Base-by-base conservation (phyloP, 108 stramenopile genomes). In the Cafeteria roenbergensis region DNA sequence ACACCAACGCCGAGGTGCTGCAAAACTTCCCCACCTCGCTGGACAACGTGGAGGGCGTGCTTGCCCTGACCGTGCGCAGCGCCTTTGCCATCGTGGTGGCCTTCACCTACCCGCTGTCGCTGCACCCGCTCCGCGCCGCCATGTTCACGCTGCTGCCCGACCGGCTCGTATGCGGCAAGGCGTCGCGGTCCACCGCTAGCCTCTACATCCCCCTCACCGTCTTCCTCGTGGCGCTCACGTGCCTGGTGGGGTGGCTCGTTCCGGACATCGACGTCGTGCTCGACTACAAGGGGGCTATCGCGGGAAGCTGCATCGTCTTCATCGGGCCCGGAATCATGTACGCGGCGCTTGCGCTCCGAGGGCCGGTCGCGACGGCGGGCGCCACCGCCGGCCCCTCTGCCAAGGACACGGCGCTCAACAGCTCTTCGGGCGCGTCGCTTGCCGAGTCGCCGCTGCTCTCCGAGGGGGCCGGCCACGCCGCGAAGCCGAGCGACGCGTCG, bases 241-340 rank as follows among this genome's bases (percentile, higher is more conserved):
- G 38, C 63, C 3, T 42, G 0, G 37, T 25, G 4, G 63, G 63
- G 12, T 42, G 28, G 37, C 17, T 32, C 9, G n/a, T 63, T 22
- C 8, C 42, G 30, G 37, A 42, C 48, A 63, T 63, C 30, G 63
- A 37, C 27, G 38, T 63, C 30, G 63, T 63, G 14, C 63, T 63
- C 1, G 63, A 63, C 48, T 63, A 63, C 63, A 63, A 63, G 31
- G 63, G 63, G 26, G 63, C 63, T 27, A 51, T 63, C 30, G 8
- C 42, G n/a, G 63, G 63, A 6, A 37, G 63, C 38, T 63, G 63
- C 42, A 63, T 63, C 48, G 48, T 35, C 30, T 63, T 63, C 38
- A n/a, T n/a, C n/a, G n/a, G n/a, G n/a, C n/a, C n/a, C n/a, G n/a
- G n/a, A n/a, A n/a, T n/a, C n/a, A n/a, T n/a, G n/a, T n/a, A n/a